Evolutionary conservation across 1,284 basidiomycete genomes (phyloP).

Genomic region (Ceratobasidium sp.): DNA sequence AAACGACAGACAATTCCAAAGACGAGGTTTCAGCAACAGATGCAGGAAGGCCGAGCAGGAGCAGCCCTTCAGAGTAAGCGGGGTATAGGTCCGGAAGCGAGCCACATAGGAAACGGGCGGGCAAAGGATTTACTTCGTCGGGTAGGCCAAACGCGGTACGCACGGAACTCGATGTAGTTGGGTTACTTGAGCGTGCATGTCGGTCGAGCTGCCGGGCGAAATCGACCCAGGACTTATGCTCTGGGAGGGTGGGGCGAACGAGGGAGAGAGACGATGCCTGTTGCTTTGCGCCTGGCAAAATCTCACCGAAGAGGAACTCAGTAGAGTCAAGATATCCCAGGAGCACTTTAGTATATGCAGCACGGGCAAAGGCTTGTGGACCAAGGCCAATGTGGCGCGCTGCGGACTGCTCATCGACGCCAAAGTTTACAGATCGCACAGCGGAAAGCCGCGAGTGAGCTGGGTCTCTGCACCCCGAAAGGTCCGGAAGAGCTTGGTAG

Average conservation of each 20-base stretch:
- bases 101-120: constrained; percentile 18
- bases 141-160: constrained; percentile 17
- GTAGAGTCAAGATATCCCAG: constrained; percentile 37
- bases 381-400: constrained; percentile 7
- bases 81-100: neutral
- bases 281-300: neutral
- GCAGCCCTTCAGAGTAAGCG: neutral
- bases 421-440: constrained; percentile 14
- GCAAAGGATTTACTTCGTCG: constrained; percentile 9
- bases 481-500: constrained; percentile 37
- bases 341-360: constrained; percentile 26
- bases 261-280: neutral
- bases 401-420: constrained; percentile 1
- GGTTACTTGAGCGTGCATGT: neutral
- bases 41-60: constrained; percentile 20
- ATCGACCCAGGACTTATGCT: constrained; percentile 10
- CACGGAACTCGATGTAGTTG: neutral
- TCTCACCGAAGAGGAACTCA: constrained; percentile 34
- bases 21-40: neutral
- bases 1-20: constrained; percentile 14
- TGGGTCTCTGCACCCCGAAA: constrained; percentile 32
- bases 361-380: constrained; percentile 24
- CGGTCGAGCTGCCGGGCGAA: constrained; percentile 20
- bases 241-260: constrained; percentile 10
- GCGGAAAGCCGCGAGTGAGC: constrained; percentile 10